Base-by-base conservation (phyloP, 257 asterid genomes). In the Rubia yunnanensis region DNA sequence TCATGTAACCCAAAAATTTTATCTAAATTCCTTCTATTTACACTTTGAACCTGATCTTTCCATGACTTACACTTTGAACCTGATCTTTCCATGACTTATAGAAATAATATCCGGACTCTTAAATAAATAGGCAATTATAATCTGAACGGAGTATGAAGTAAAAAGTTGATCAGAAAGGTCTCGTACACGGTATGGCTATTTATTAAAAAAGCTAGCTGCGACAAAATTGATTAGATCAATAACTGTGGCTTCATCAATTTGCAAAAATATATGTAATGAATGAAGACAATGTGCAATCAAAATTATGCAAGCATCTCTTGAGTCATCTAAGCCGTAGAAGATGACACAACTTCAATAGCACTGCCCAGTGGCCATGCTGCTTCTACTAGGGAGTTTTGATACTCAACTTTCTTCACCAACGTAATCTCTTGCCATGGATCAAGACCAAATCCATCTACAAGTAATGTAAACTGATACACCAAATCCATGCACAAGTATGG, bases 401-500 rank as follows among this genome's bases (percentile, higher is more conserved):
- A 80, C 32, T 80, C 48, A 0, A 80, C 80, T n/a, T 77, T 74
- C 60, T 80, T 80, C 70, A 80, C 84, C 78, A 80, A 63, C 31
- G 84, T 77, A 28, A 80, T 80, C 63, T 71, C 64, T 57, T 80
- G 84, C 73, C 72, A 58, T 13, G 82, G 84, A 64, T 74, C 34
- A 54, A 80, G 82, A 92, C 97, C 99, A 70, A 92, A 89, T n/a
- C 99, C 99, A 60, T 92, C 86, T 8, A 90, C 95, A 64, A 92
- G 99, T 72, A 89, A 75, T 11, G 94, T 85, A 77, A 78, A 83
- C 73, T 92, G 96, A 77, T 89, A 92, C 23, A 82, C 84, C 31
- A 92, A 96, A 81, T 92, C 99, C 97, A 92, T 88, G 88, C 99
- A 92, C 75, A 92, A 71, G 80, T 63, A 92, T 1, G 97, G 99